Evolutionary conservation across 176 grass and related monocot species (phyloP).

Genomic region (Stipa capillata): DNA sequence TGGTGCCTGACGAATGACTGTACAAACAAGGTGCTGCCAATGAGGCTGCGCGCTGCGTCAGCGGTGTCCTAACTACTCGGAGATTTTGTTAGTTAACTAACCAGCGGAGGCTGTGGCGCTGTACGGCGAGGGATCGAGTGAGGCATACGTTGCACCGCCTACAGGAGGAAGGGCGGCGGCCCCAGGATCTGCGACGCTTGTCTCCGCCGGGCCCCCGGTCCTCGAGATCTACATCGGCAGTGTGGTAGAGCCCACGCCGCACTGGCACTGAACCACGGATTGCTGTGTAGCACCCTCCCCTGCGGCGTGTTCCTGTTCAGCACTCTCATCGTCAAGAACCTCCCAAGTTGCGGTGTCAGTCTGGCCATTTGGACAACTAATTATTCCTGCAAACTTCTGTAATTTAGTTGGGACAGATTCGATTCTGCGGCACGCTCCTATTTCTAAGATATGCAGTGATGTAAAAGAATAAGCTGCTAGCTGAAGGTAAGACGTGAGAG

Average conservation of each 20-base stretch:
- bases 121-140: too few species aligned
- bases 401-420: background rate
- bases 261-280: background rate
- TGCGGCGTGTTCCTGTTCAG: too few species aligned
- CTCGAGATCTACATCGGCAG: conserved; percentile 24
- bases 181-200: background rate
- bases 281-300: background rate
- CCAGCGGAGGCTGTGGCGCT: background rate
- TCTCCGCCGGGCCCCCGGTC: background rate
- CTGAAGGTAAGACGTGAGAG: background rate
- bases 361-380: too few species aligned
- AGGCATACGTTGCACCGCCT: background rate
- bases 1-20: background rate
- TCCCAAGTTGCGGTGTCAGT: background rate
- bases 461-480: background rate
- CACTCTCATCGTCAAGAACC: background rate
- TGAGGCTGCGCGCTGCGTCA: background rate
- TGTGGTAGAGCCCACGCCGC: conserved; percentile 6
- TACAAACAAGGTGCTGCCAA: background rate
- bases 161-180: background rate
- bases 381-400: background rate
- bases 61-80: background rate
- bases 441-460: background rate
- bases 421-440: background rate
- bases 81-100: conserved; percentile 2